A percentile compares a stretch with the other conserved stretches of the same genome.
phyloP scores from a whole-genome alignment of 2,329 filamentous ascomycete genomes.

The Talaromyces sp. region DNA sequence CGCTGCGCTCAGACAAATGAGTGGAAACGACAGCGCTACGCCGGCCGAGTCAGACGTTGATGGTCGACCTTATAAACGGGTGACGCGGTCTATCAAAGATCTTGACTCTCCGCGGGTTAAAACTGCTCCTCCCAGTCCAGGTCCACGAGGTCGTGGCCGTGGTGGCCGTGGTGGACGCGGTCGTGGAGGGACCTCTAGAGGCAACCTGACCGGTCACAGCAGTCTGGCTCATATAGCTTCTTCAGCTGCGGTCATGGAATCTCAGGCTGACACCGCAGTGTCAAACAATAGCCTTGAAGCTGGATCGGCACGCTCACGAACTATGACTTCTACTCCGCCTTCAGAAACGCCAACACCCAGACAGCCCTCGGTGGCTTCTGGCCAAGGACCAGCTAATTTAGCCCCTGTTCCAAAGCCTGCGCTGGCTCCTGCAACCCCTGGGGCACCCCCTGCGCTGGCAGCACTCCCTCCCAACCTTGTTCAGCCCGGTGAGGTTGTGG shows the following conservation, averaged over 20 bases:
- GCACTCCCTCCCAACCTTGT: constrained; percentile 3
- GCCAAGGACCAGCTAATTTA: background rate
- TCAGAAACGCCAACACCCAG: background rate
- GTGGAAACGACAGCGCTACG: constrained; percentile 20
- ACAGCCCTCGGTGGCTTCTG: background rate
- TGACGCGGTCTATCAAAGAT: constrained; percentile 25
- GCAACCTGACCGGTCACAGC: background rate
- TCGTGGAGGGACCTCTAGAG: background rate
- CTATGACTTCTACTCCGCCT: constrained; percentile 8
- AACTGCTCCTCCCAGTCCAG: constrained; percentile 15
- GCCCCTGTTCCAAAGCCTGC: constrained; percentile 6
- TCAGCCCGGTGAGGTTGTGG: constrained; percentile 18
- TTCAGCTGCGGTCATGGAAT: background rate
- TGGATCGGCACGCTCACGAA: background rate
- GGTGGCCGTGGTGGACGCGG: constrained; percentile 7
- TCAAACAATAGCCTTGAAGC: background rate
- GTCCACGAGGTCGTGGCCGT: constrained; percentile 4
- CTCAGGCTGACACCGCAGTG: background rate
- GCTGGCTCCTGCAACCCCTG: constrained; percentile 8
- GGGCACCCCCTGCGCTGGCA: constrained; percentile 14
- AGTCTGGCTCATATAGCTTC: background rate
- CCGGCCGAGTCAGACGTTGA: constrained; percentile 26
- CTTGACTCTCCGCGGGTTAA: constrained; percentile 15
- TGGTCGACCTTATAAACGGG: constrained; percentile 22
- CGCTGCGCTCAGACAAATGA: constrained; percentile 16